These are phyloP conservation scores for Chalaropsis thielavioides DNA, from an alignment of 2,329 filamentous ascomycete genomes.

Conservation along the genomic window DNA sequence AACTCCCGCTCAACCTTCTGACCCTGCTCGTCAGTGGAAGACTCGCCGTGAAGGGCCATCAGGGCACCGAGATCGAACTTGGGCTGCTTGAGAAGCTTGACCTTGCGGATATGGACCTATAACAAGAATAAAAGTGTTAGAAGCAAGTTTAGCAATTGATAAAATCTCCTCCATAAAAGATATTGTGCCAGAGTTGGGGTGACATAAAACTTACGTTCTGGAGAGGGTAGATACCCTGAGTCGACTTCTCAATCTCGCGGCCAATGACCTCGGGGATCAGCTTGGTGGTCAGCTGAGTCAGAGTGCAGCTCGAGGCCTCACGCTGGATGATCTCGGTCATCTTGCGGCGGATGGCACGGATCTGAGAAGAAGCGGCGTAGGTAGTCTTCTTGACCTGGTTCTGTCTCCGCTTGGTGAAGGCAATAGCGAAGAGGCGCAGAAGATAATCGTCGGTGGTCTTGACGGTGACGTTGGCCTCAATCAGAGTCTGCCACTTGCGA, in stretches of 20 bases:
- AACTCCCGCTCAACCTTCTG: conserved; percentile 99
- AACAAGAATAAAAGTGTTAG: conserved; percentile 26
- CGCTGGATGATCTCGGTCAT: conserved; percentile 98
- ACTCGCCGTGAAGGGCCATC: conserved; percentile 95
- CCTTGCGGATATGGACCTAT: conserved; percentile 98
- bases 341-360: conserved; percentile 97
- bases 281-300: conserved; percentile 94
- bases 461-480: conserved; percentile 98
- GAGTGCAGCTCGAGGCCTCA: conserved; percentile 86
- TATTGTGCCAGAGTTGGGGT: background rate
- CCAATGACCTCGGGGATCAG: conserved; percentile 98
- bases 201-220: conserved; percentile 65
- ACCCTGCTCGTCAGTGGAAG: conserved; percentile 84
- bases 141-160: background rate
- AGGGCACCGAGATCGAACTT: conserved; percentile 98
- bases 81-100: conserved; percentile 96
- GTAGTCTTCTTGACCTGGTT: conserved; percentile 99
- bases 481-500: conserved; percentile 98
- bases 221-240: conserved; percentile 98
- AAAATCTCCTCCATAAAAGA: background rate
- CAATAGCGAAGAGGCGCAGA: conserved; percentile 95
- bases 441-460: conserved; percentile 99
- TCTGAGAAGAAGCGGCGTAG: conserved; percentile 93
- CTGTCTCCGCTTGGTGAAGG: conserved; percentile 96
- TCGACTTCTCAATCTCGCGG: conserved; percentile 98